Evolutionary conservation across 75 land plant genomes (phyloP).

Genomic region (Picea sitchensis): DNA sequence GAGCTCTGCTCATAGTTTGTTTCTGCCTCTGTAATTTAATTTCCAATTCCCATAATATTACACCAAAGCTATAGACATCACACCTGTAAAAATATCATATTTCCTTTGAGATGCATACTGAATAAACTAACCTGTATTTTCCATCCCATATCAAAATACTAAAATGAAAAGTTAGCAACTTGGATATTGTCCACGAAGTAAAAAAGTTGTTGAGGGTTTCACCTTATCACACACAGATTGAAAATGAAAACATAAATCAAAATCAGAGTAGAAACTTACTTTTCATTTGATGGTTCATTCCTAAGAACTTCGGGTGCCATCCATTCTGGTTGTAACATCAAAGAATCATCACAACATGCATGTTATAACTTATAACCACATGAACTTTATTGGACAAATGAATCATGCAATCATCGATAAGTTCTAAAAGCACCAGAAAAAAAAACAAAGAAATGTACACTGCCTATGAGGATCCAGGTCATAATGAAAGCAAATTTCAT

Average conservation of each 20-base stretch:
- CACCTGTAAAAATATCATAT: too few relatives aligned
- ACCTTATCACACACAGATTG: neutral
- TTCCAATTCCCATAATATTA: too few relatives aligned
- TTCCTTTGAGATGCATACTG: too few relatives aligned
- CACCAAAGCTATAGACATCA: too few relatives aligned
- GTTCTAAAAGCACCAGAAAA: neutral
- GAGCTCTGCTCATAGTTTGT: too few relatives aligned
- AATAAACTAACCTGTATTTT: too few relatives aligned
- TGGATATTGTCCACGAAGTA: neutral
- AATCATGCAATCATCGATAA: neutral
- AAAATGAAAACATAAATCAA: neutral
- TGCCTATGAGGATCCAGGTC: neutral
- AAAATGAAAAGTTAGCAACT: neutral
- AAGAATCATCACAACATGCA: neutral
- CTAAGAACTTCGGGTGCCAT: conserved; percentile 98
- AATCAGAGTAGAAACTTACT: conserved; percentile 34
- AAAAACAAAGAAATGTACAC: neutral
- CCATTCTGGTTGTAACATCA: conserved; percentile 84
- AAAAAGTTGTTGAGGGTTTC: neutral
- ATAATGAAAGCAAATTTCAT: too few relatives aligned
- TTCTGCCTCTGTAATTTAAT: too few relatives aligned
- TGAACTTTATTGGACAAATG: neutral
- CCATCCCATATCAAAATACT: too few relatives aligned
- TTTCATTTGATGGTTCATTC: conserved; percentile 95
- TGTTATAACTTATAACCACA: neutral